Conservation (phyloP, 306 rosid genomes). For the Quercus wislizeni region DNA sequence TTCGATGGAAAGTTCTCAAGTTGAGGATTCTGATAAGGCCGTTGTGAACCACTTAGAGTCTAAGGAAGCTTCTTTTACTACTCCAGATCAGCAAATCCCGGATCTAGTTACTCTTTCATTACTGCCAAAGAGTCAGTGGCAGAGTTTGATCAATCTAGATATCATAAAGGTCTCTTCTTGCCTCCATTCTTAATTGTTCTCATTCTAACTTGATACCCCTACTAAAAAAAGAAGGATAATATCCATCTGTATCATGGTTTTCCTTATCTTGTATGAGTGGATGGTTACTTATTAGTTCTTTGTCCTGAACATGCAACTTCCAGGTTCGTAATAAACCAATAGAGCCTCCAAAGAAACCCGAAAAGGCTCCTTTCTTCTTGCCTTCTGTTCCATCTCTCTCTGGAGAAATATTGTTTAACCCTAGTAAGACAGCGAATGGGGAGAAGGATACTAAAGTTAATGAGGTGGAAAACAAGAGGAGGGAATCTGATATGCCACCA, state of each 20-base stretch:
- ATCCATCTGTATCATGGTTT: neutral
- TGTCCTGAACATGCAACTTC: constrained; percentile 18
- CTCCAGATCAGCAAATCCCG: constrained; percentile 67
- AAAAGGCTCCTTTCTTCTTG: constrained; percentile 92
- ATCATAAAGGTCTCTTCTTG: constrained; percentile 69
- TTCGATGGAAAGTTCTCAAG: constrained; percentile 43
- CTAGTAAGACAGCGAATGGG: constrained; percentile 39
- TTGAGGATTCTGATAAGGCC: constrained; percentile 39
- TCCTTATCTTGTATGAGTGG: neutral
- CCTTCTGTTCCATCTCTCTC: constrained; percentile 83
- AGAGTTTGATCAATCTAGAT: constrained; percentile 86
- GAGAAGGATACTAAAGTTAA: constrained; percentile 35
- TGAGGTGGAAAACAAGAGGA: constrained; percentile 28
- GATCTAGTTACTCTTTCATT: constrained; percentile 80
- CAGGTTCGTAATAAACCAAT: constrained; percentile 91
- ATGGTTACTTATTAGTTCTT: constrained; percentile 5
- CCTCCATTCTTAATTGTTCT: constrained; percentile 30
- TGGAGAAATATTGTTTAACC: constrained; percentile 82
- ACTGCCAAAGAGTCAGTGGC: constrained; percentile 96
- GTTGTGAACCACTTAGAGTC: constrained; percentile 33
- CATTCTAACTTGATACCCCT: neutral
- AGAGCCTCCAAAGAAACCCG: constrained; percentile 95
- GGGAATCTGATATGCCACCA: constrained; percentile 31
- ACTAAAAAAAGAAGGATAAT: neutral
- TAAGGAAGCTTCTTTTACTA: constrained; percentile 30